Evolutionary conservation across 805 yeast species (phyloP).

Genomic region (Wickerhamomyces sydowiorum): DNA sequence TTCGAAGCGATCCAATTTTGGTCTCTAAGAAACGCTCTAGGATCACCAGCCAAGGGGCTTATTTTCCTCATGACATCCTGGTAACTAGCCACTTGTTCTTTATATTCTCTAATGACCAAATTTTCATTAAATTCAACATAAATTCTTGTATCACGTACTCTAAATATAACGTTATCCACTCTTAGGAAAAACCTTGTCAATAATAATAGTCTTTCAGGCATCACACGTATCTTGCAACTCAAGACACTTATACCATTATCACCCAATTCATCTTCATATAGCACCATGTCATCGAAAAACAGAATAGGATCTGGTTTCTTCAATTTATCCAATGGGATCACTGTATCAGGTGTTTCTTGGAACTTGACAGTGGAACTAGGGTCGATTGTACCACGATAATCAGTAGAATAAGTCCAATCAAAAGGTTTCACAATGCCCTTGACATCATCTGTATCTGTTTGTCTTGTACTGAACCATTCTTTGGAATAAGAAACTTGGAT

Average conservation of each 20-base stretch:
- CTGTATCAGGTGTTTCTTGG: constrained; percentile 24
- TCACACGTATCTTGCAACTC: constrained; percentile 78
- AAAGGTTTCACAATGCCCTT: constrained; percentile 70
- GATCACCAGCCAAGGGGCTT: constrained; percentile 54
- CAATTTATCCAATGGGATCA: constrained; percentile 67
- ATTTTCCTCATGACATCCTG: constrained; percentile 35
- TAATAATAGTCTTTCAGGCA: constrained; percentile 73
- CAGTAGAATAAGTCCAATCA: constrained; percentile 94
- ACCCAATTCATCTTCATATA: constrained; percentile 93
- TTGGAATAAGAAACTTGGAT: constrained; percentile 80
- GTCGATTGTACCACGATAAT: constrained; percentile 64
- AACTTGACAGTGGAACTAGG: constrained; percentile 8
- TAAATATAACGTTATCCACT: constrained; percentile 82
- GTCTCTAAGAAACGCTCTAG: constrained; percentile 67
- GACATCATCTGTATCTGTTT: constrained; percentile 34
- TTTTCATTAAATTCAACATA: constrained; percentile 70
- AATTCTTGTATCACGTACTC: constrained; percentile 80
- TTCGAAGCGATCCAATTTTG: constrained; percentile 77
- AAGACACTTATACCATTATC: constrained; percentile 88
- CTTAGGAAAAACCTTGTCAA: constrained; percentile 76
- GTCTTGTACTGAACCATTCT: constrained; percentile 57
- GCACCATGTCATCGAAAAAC: constrained; percentile 81
- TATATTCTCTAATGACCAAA: constrained; percentile 68
- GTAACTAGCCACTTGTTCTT: constrained; percentile 58
- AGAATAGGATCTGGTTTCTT: constrained; percentile 76